Evolutionary conservation across 208 protist genomes (phyloP).

Genomic region (Angomonas ambiguus): DNA sequence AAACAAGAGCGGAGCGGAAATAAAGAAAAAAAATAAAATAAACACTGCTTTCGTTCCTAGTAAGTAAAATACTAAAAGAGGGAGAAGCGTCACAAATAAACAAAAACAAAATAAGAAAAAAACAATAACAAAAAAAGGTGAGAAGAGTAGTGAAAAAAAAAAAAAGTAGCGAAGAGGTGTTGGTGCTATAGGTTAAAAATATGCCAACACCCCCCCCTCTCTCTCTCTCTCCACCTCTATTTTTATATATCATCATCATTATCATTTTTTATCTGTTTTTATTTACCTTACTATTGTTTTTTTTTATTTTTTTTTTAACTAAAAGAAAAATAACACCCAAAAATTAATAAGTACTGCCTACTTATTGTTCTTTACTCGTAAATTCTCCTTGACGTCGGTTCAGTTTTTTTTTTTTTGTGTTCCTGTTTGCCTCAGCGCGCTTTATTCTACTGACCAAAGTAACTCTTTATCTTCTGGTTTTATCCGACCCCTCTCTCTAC

Average conservation of each 20-base stretch:
- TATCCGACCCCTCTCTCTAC: not conserved
- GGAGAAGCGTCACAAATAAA: not conserved
- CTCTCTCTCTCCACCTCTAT: too few relatives aligned
- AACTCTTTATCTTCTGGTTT: not conserved
- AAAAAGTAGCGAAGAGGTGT: not conserved
- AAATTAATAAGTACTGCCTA: too few relatives aligned
- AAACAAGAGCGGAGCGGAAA: not conserved
- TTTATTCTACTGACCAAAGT: too few relatives aligned
- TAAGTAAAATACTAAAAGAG: not conserved
- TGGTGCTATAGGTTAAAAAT: too few relatives aligned
- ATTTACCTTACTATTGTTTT: not conserved
- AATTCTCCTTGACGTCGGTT: not conserved
- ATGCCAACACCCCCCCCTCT: too few relatives aligned
- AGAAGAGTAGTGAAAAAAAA: not conserved
- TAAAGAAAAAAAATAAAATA: conserved; percentile 2
- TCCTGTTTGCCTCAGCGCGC: too few relatives aligned
- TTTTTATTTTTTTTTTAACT: too few relatives aligned
- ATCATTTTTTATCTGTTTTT: too few relatives aligned
- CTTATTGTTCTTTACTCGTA: conserved; percentile 7
- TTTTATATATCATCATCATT: too few relatives aligned
- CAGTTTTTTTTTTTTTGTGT: conserved; percentile 7
- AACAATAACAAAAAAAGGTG: conserved; percentile 7
- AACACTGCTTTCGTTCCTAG: not conserved
- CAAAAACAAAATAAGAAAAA: conserved; percentile 4
- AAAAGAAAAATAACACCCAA: too few relatives aligned